A percentile compares a stretch with the other conserved stretches of the same genome.
Conservation (phyloP, 2,329 filamentous ascomycete species). For the Zasmidium angulare region DNA sequence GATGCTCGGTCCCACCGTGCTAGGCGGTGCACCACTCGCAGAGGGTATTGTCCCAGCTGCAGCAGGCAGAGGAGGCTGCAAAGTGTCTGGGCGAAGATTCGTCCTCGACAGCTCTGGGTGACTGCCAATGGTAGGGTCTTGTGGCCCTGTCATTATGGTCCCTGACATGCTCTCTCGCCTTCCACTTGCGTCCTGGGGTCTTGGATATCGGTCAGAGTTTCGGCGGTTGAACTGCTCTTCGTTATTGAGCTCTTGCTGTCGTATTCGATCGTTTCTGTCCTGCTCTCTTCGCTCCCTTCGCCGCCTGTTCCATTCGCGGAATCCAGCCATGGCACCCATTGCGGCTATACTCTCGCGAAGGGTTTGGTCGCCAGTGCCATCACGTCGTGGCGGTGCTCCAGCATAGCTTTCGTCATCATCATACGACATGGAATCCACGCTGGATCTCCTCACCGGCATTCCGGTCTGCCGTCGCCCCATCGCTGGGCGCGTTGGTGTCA, state of each 20-base stretch:
- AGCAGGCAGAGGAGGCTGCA: constrained; percentile 35
- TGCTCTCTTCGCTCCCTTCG: constrained; percentile 59
- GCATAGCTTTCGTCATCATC: constrained; percentile 32
- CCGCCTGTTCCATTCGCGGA: constrained; percentile 47
- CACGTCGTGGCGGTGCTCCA: constrained; percentile 18
- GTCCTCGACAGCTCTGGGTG: constrained; percentile 46
- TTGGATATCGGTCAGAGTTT: constrained; percentile 30
- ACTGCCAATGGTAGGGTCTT: constrained; percentile 43
- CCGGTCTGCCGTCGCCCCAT: constrained; percentile 11
- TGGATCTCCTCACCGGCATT: constrained; percentile 41
- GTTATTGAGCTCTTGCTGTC: constrained; percentile 49
- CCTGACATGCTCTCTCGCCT: constrained; percentile 31
- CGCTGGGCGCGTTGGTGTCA: constrained; percentile 40
- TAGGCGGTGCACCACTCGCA: constrained; percentile 8
- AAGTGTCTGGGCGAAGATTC: constrained; percentile 31
- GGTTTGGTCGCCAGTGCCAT: constrained; percentile 32
- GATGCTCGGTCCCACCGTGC: constrained; percentile 10
- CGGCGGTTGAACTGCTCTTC: constrained; percentile 37
- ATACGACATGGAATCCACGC: constrained; percentile 40
- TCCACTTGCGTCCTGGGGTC: constrained; percentile 27
- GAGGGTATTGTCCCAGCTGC: constrained; percentile 29
- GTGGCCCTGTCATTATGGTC: constrained; percentile 32
- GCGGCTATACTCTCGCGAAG: constrained; percentile 50
- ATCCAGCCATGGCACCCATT: constrained; percentile 33
- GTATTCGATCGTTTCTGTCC: constrained; percentile 58